Evolutionary conservation across 208 protist species (phyloP), one percentile per base, ranked within the genome.

Genomic region (Trypanosoma caninum): DNA sequence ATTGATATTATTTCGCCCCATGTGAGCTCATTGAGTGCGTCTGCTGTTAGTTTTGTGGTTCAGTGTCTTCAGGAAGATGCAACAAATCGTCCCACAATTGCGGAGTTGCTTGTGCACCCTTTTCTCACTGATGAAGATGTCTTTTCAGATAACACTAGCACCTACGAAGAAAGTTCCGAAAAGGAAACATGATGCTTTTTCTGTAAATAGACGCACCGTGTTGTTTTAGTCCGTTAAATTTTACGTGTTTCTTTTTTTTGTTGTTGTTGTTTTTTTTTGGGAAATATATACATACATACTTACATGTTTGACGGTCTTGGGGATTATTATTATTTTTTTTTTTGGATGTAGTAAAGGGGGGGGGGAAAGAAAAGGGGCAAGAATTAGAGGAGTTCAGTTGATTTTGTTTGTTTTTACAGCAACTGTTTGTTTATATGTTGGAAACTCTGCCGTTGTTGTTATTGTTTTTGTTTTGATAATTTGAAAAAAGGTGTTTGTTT

Each of bases 11-110:
- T 93, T 18, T 90, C 82, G 7, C 82, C 82, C 2, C 69, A 72
- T 7, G 11, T 89, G 2, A 60, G 61, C n/a, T 18, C 53, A 10
- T 57, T 90, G 20, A 76, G 74, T 50, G 47, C 79, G 2, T 51
- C 56, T 14, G 80, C 71, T 14, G 35, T 58, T 10, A 84, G 76
- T 44, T 75, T 90, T 50, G 61, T 78, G 51, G 35, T 93, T 66
- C 71, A 76, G 56, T 93, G 87, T 47, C 62, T 93, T 20, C 86
- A 90, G 41, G 62, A 66, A 20, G 78, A 87, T 16, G 56, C 82
- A 14, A 23, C 20, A 8, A 28, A 16, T n/a, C 77, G 87, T 2
- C 87, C 82, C 22, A 76, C 75, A 8, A 54, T 89, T 20, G 64
- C 56, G 33, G 71, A 85, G 31, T 44, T 93, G 11, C 44, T 84